These are phyloP conservation scores for Leishmania major DNA, from an alignment of 208 protist genomes.

Conservation along the genomic window DNA sequence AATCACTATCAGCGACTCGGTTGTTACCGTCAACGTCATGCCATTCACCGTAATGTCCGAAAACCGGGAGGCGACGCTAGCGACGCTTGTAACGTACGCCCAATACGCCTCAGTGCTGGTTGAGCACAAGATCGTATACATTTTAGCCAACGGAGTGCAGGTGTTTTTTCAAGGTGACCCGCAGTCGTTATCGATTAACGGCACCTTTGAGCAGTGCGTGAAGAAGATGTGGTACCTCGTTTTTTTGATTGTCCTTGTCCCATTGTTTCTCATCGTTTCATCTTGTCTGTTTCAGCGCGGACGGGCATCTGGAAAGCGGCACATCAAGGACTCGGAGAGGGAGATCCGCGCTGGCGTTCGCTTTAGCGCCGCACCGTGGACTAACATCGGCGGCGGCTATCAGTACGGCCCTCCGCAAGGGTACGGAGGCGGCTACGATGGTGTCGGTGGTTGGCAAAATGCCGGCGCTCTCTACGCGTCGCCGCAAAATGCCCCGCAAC, in stretches of 20 bases:
- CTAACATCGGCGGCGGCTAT: conserved; percentile 14
- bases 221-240: conserved; percentile 84
- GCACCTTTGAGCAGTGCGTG: conserved; percentile 47
- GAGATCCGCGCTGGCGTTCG: conserved; percentile 78
- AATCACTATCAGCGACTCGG: conserved; percentile 11
- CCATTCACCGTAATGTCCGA: conserved; percentile 28
- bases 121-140: conserved; percentile 42
- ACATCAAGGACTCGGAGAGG: conserved; percentile 44
- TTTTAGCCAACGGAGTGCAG: conserved; percentile 37
- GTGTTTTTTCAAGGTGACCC: conserved; percentile 43
- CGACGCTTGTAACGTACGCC: conserved; percentile 47
- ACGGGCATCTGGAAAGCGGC: conserved; percentile 47
- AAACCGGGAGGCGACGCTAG: conserved; percentile 42
- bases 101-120: conserved; percentile 51
- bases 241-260: conserved; percentile 77
- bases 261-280: conserved; percentile 56
- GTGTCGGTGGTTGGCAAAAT: background rate
- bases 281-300: conserved; percentile 60
- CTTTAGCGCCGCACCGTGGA: conserved; percentile 17
- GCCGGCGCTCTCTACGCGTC: background rate
- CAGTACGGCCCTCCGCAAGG: conserved; percentile 17
- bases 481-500: background rate
- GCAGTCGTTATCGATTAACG: conserved; percentile 23
- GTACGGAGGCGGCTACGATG: conserved; percentile 10
- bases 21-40: background rate